Evolutionary conservation across 2,329 filamentous ascomycete species (phyloP), one percentile per base, ranked within the genome.

Genomic region (Claviceps paspali): DNA sequence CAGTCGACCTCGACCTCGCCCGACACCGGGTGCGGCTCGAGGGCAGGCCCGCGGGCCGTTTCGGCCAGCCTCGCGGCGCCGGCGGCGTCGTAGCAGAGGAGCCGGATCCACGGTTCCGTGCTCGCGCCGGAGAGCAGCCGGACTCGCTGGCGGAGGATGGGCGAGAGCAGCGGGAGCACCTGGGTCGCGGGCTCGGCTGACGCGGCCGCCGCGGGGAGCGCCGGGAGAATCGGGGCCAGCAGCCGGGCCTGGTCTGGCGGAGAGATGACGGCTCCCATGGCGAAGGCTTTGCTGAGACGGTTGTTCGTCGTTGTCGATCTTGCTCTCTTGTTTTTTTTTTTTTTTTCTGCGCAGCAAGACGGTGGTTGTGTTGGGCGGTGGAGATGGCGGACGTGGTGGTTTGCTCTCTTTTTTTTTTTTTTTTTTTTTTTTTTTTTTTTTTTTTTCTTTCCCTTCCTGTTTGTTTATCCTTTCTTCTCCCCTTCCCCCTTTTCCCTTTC

Each of bases 21-120:
- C 2, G 80, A 85, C 4, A 80, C 74, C 3, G 83, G 83, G 49
- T 91, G 83, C n/a, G 81, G 80, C 54, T 87, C 80, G 23, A 88
- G 63, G 32, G 68, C 61, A 37, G 81, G 72, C 39, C 69, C 67
- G 46, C 69, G 67, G 23, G 76, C 74, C 11, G 79, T 61, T 40
- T 72, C 63, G n/a, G 68, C 64, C 14, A 88, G 64, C 45, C 64
- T 69, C 30, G 70, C 61, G 3, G 66, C 63, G 43, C 68, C 67
- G 44, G 67, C 56, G 6, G 64, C 49, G 48, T 82, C 73, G 63
- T 83, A 87, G 51, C 74, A 79, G 18, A 88, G 65, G 23, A 87
- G 64, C 1, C 73, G 67, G 12, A 88, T 68, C 82, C 83, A 88
- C 36, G 79, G 73, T 26, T 79, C 73, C n/a, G 59, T 59, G 50